Base-by-base conservation (phyloP, 2,329 filamentous ascomycete species). In the Pseudopithomyces chartarum region DNA sequence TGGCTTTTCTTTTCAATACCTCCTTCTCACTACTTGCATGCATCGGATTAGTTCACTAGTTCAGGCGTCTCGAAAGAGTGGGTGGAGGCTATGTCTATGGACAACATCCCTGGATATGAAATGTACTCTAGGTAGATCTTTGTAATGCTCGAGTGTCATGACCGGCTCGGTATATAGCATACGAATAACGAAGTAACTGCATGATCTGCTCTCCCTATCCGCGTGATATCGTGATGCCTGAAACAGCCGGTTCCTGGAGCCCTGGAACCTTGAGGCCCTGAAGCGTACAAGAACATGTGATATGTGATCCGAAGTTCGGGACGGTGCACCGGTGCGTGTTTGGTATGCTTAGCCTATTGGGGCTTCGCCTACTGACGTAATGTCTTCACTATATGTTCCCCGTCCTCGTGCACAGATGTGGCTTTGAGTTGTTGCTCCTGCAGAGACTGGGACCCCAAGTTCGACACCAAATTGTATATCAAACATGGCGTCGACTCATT, bases 31-130 rank as follows among this genome's bases (percentile, higher is more conserved):
- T 65, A 65, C 66, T 73, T 71, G 68, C 70, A 70, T 71, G 69
- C 55, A 67, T 64, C 63, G 66, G 52, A 59, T 62, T 66, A 64
- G 60, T 62, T 62, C 60, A 64, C 64, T 64, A 66, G 58, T 61
- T 67, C 62, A 61, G 70, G 70, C 69, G 71, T 73, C 66, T 69
- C 64, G 38, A 71, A 64, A 71, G 70, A 70, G 65, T 64, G 68
- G 64, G 56, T 64, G 59, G 68, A 64, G 70, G 63, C 67, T 63
- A 74, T 64, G 69, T 71, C 61, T 71, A 40, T 40, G 64, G 66
- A 71, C 70, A 67, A 38, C 70, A 64, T 68, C 62, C 64, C 64
- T 55, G 52, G 47, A 49, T 50, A 36, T 42, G 67, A 63, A 64
- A 66, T 70, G 66, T 67, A 67, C 63, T 69, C 64, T 70, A 69